Base-by-base conservation (phyloP, 352 stramenopile genomes). In the Poterioochromonas sp. region DNA sequence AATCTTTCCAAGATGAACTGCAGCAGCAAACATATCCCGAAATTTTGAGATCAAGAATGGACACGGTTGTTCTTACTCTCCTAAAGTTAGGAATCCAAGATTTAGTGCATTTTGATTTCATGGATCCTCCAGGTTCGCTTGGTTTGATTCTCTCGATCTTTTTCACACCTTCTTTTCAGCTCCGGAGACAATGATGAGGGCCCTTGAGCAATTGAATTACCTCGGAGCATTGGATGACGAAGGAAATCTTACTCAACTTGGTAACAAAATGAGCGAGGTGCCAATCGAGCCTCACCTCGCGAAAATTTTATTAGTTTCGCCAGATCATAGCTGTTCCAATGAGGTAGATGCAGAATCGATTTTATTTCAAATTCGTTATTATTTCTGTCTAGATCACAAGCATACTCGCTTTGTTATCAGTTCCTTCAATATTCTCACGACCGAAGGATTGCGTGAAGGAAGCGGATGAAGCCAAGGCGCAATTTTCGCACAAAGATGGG, bases 11-110 rank as follows among this genome's bases (percentile, higher is more conserved):
- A 81, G 87, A 95, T 20, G 94, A 99, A 83, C 86, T 99, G 71
- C 93, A 98, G 82, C 93, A 98, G 81, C 95, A 98, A 79, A 99
- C 94, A 11, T 98, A 98, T 84, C 96, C 96, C 1, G 96, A 99
- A 82, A 99, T 99, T 83, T 83, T 99, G 58, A 89, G 95, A 41
- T 97, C 92, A 0, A 90, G 96, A 79, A 93, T 85, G 78, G 81
- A 68, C 41, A 80, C 40, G 1, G 76, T 80, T 26, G 94, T 99
- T 35, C 89, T 99, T 37, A 98, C 93, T 53, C 85, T 99, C 60
- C 88, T 98, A 82, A 97, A 98, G 84, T 82, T 99, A 0, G 94
- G 93, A n/a, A 98, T 99, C 80, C 91, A 98, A 78, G 94, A 99
- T 81, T 86, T 99, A 5, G 94, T 98, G 1, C 76, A 80, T 76